Base-by-base conservation (phyloP, 495 filamentous ascomycete species). In the Acidomyces sp. region DNA sequence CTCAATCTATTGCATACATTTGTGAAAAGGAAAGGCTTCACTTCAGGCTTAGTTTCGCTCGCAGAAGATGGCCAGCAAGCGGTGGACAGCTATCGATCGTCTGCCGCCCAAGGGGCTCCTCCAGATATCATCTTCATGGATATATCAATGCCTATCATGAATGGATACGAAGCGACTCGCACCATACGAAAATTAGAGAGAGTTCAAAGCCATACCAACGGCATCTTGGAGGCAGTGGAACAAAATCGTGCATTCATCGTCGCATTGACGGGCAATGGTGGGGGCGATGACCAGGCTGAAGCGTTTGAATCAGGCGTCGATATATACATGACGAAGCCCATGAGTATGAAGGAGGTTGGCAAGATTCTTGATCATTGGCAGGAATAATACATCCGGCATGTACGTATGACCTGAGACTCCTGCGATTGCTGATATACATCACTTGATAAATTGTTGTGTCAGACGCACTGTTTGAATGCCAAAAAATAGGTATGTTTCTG, bases 91-190 rank as follows among this genome's bases (percentile, higher is more conserved):
- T 52, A 40, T 28, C 6, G 25, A 32, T 11, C 17, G n/a, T 22
- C 30, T 38, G 2, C 10, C n/a, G 19, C n/a, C 25, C 7, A 23
- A 3, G 22, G 27, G 6, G 25, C 20, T 10, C 41, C 49, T 10
- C 35, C 35, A 6, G 43, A 54, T 32, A 30, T 51, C 29, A 33
- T 53, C 6, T 34, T 55, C 6, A 55, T 56, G 17, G 56, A 58
- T 30, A 55, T 65, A 6, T 51, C 33, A 11, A 54, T 54, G 51
- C 51, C 51, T 5, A 25, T 54, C 1, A 51, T 54, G 43, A 27
- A 48, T 28, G 51, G 51, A 2, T 39, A 48, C 15, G 48, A 48
- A 24, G 28, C 43, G 13, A 54, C 51, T 23, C 37, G 48, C 12
- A 10, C 16, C 15, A 54, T 54, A 23, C 37, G 51, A 16, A 29